Evolutionary conservation across 169 alveolate species (phyloP).

Genomic region (Neospora caninum): DNA sequence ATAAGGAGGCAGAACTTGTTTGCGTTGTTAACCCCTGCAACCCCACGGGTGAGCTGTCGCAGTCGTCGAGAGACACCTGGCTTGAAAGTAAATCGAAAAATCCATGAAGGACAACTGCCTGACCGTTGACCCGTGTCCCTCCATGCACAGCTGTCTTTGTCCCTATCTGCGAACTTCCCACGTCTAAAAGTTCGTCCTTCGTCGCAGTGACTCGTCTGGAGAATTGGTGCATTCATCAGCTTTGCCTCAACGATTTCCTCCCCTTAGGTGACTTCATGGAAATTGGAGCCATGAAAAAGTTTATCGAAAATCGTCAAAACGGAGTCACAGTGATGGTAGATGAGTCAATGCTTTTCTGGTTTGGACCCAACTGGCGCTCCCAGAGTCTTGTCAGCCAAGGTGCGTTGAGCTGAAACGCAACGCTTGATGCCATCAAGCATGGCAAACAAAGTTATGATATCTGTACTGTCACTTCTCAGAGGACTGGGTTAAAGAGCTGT

Average conservation of each 20-base stretch:
- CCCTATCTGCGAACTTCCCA: too few relatives aligned
- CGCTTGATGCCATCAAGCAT: neutral
- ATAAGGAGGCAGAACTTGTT: slow-evolving; percentile 32
- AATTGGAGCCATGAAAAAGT: slow-evolving; percentile 32
- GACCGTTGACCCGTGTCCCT: too few relatives aligned
- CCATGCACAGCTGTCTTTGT: too few relatives aligned
- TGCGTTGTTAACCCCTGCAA: slow-evolving; percentile 66
- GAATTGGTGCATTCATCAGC: too few relatives aligned
- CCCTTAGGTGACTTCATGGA: slow-evolving; percentile 47
- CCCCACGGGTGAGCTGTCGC: slow-evolving; percentile 53
- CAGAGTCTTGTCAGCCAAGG: slow-evolving; percentile 54
- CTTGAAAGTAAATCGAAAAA: too few relatives aligned
- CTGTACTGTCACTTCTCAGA: neutral
- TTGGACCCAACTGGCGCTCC: slow-evolving; percentile 59
- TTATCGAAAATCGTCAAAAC: slow-evolving; percentile 23
- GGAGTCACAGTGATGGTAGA: slow-evolving; percentile 35
- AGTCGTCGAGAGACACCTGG: neutral
- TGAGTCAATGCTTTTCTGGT: slow-evolving; percentile 61
- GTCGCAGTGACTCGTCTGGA: too few relatives aligned
- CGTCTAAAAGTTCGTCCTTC: too few relatives aligned
- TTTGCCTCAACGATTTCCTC: too few relatives aligned
- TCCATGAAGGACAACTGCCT: too few relatives aligned
- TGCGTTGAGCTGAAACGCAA: neutral
- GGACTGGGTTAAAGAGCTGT: slow-evolving; percentile 4
- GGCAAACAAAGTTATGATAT: neutral